These are phyloP conservation scores for Sphaerulina musiva DNA, from an alignment of 2,329 filamentous ascomycete species.

Conservation along the genomic window DNA sequence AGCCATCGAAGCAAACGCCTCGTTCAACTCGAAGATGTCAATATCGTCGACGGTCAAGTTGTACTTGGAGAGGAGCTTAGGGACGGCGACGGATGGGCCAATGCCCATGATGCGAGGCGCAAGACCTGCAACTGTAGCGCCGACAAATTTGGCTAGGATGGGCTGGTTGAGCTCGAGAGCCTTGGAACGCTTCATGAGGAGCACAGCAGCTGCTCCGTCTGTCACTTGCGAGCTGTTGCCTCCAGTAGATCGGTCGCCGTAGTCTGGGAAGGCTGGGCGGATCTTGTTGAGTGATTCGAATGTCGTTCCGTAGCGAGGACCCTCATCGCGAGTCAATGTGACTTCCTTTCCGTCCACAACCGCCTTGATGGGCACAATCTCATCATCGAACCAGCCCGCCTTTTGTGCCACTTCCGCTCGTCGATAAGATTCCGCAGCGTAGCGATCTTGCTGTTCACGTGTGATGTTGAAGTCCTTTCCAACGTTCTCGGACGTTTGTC, in stretches of 20 bases:
- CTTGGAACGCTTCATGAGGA: constrained; percentile 91
- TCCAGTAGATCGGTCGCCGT: constrained; percentile 77
- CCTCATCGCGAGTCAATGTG: constrained; percentile 79
- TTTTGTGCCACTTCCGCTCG: constrained; percentile 87
- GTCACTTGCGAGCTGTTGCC: constrained; percentile 94
- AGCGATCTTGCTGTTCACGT: constrained; percentile 74
- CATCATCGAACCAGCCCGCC: constrained; percentile 83
- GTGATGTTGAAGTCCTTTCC: constrained; percentile 80
- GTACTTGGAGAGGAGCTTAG: constrained; percentile 77
- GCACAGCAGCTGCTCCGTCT: constrained; percentile 81
- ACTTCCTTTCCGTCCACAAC: constrained; percentile 69
- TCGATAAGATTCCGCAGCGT: constrained; percentile 78
- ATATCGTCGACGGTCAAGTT: constrained; percentile 72
- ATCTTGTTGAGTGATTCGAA: constrained; percentile 76
- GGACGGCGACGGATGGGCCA: constrained; percentile 63
- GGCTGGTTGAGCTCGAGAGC: constrained; percentile 82
- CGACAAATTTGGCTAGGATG: constrained; percentile 90
- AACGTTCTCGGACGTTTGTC: constrained; percentile 95
- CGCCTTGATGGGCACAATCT: constrained; percentile 83
- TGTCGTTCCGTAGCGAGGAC: constrained; percentile 84
- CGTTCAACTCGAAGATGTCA: constrained; percentile 90
- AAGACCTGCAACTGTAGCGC: constrained; percentile 82
- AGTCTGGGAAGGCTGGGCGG: constrained; percentile 81
- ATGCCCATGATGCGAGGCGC: constrained; percentile 97
- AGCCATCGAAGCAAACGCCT: constrained; percentile 96